A percentile compares a stretch with the other conserved stretches of the same genome.
phyloP scores from a whole-genome alignment of 2,329 filamentous ascomycete species.

The Hymenoscyphus albidus region DNA sequence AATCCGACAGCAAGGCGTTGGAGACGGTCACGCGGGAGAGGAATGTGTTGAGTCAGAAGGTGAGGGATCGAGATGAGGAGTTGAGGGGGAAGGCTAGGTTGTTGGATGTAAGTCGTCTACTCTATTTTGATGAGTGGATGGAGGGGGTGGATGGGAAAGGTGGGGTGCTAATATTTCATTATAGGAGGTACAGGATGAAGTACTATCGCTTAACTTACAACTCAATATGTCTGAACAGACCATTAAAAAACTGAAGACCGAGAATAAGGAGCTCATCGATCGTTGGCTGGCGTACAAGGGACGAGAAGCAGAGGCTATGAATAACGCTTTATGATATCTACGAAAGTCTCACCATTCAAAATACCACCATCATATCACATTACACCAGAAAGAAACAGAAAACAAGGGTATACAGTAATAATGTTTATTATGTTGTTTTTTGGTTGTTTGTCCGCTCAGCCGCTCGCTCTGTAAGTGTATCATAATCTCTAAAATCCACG shows the following conservation, averaged over 20 bases:
- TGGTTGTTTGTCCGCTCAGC: neutral
- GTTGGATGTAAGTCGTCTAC: slow-evolving; percentile 57
- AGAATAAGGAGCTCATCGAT: slow-evolving; percentile 86
- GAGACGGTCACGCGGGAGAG: slow-evolving; percentile 60
- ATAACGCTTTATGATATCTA: slow-evolving; percentile 44
- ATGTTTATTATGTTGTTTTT: neutral
- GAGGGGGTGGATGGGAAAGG: slow-evolving; percentile 7
- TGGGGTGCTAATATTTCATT: neutral
- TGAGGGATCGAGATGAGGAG: slow-evolving; percentile 83
- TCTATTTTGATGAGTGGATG: neutral
- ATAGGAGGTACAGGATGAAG: slow-evolving; percentile 84
- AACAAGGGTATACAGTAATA: neutral
- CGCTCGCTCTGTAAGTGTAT: slow-evolving; percentile 7
- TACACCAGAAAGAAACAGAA: neutral
- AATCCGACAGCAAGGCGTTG: slow-evolving; percentile 59
- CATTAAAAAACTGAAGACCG: slow-evolving; percentile 65
- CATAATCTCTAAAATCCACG: slow-evolving; percentile 9
- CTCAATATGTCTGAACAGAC: slow-evolving; percentile 80
- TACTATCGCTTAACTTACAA: slow-evolving; percentile 82
- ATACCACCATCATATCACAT: neutral
- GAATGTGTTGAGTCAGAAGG: slow-evolving; percentile 56
- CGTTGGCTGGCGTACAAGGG: slow-evolving; percentile 89
- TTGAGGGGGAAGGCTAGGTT: slow-evolving; percentile 78
- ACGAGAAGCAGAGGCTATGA: slow-evolving; percentile 84
- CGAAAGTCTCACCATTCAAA: slow-evolving; percentile 18